Percentiles rank a stretch among this genome's conserved stretches.
phyloP scores from a whole-genome alignment of 768 basidiomycete species.

The Lentinula sp. region DNA sequence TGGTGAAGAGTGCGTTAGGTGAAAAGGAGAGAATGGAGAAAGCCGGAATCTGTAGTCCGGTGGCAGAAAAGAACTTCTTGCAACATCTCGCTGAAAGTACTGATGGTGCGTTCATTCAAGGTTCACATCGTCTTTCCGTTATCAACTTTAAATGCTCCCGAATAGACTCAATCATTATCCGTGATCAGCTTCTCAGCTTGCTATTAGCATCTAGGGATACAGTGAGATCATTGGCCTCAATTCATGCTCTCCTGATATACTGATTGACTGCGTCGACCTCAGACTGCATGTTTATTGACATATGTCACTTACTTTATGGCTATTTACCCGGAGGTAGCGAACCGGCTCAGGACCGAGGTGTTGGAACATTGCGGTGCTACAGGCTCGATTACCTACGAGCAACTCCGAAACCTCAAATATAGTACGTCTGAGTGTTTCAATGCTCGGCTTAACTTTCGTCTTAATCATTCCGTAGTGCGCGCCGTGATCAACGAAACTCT shows the following conservation, averaged over 20 bases:
- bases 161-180: conserved; percentile 58
- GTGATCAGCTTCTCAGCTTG: conserved; percentile 74
- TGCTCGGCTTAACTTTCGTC: conserved; percentile 3
- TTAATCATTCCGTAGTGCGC: conserved; percentile 36
- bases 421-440: conserved; percentile 33
- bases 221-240: conserved; percentile 25
- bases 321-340: conserved; percentile 50
- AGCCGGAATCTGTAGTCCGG: conserved; percentile 28
- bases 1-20: conserved; percentile 48
- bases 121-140: neutral
- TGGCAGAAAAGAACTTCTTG: conserved; percentile 56
- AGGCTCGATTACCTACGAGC: conserved; percentile 45
- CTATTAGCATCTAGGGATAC: conserved; percentile 77
- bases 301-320: conserved; percentile 68
- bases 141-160: neutral
- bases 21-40: conserved; percentile 32
- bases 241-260: neutral
- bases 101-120: conserved; percentile 32
- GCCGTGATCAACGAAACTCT: conserved; percentile 78
- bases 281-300: conserved; percentile 69
- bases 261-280: conserved; percentile 4
- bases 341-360: conserved; percentile 54
- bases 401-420: conserved; percentile 57
- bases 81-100: conserved; percentile 64
- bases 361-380: conserved; percentile 45